Evolutionary conservation across 768 basidiomycete species (phyloP), one percentile per base, ranked within the genome.

Genomic region (Pleurotus giganteus): DNA sequence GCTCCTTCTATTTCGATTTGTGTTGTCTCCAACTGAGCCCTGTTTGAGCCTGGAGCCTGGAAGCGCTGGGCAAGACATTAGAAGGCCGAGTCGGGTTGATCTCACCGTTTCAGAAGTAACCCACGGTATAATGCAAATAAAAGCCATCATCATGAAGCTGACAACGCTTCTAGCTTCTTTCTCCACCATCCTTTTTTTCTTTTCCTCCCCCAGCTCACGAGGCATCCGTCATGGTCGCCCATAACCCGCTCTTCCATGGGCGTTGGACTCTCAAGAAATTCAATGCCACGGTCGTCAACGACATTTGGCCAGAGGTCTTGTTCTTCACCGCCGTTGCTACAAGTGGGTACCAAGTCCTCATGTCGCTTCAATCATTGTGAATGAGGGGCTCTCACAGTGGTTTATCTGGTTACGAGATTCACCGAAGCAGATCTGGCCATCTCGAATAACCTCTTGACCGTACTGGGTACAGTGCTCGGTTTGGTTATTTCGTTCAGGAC

Each of bases 391-490:
- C 55, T 71, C 23, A 2, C 49, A 87, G 85, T 86, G 81, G 85
- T 88, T 12, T 66, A 73, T 3, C 60, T 78, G 26, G 80, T 87
- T 8, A 80, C 82, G 0, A 62, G 76, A 55, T 61, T 78, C 62
- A 84, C 83, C 0, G 53, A 55, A 4, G 72, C 72, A 43, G 68
- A 77, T 45, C 73, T 88, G n/a, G 70, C 69, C 0, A 71, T 88
- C 52, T 75, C 79, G 9, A 83, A 73, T 53, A 70, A 72, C 39
- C 74, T 86, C 58, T 71, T 90, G 54, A 85, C 86, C 3, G 87
- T 89, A 5, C 74, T 90, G 50, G 87, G 87, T 79, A 85, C 84
- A 12, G 84, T 88, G 24, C 79, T 88, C 65, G 85, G 79, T 79
- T 71, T 85, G 61, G 83, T 85, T 45, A 82, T 90, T 50, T 85